Evolutionary conservation across 441 rosid genomes (phyloP), one percentile per base, ranked within the genome.

Genomic region (Erodium trifolium): DNA sequence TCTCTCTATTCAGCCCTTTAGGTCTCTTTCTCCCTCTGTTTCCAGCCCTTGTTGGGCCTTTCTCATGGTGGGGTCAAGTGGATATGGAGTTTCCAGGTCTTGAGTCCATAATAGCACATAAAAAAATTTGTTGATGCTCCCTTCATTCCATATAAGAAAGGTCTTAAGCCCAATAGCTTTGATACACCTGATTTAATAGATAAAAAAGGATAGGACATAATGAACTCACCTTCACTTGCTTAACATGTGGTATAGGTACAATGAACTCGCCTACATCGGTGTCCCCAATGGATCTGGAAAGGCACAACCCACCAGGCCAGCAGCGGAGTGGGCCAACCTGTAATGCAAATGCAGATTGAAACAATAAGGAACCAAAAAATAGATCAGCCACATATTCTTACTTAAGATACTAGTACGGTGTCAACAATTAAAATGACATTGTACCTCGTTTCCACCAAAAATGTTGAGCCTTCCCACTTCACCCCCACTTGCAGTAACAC

Each of bases 251-350:
- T 69, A 93, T 81, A 37, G 97, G 97, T 70, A 89, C 98, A 68
- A 90, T 89, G 63, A 83, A 90, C 84, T 93, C 97, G n/a, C 98
- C 98, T 3, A 90, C 96, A 82, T 93, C 97, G 85, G 82, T 84
- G 78, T 89, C 97, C 16, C 97, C 98, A 18, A 93, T 93, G 60
- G 98, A 93, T 78, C 98, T 82, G 18, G 97, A 91, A 78, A 93
- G 96, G 76, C 97, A 93, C 63, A 90, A 79, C 55, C 97, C 97
- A 70, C 97, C 98, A 0, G 96, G 97, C 94, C 97, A 93, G 71
- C 98, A 93, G 16, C 96, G 86, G 29, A 91, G 82, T 23, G 98
- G 97, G 63, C 98, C 97, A 69, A 89, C 82, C 97, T 92, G 78
- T 35, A 68, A 35, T 31, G n/a, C 67, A 76, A 51, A 13, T 23